Percentiles rank a stretch among this genome's conserved stretches.
Conservation (phyloP, 148 eudicot genomes). For the Silene latifolia region DNA sequence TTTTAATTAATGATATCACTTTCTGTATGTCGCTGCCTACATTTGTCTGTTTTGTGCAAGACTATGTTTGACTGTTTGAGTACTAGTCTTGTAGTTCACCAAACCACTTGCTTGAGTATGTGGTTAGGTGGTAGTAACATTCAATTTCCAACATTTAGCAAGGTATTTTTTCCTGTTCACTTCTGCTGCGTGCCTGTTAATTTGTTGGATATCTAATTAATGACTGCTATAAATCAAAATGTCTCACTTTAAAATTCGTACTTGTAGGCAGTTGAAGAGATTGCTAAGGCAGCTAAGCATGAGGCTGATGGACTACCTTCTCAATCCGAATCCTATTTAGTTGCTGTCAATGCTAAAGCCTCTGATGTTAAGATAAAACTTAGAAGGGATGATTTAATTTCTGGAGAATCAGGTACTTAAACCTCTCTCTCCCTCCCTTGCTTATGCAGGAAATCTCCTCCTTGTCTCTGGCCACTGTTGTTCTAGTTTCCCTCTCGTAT, state of each 20-base stretch:
- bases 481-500: not conserved
- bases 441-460: not conserved
- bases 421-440: not conserved
- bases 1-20: not conserved
- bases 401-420: constrained; percentile 45
- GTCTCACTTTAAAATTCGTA: constrained; percentile 9
- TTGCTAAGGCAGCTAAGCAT: constrained; percentile 71
- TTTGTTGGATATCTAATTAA: not conserved
- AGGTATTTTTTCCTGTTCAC: not conserved
- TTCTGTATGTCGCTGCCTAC: not conserved
- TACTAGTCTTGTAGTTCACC: no score
- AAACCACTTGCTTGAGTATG: not conserved
- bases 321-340: constrained; percentile 50
- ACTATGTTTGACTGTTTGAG: not conserved
- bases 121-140: not conserved
- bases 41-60: not conserved
- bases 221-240: not conserved
- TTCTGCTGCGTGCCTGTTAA: not conserved
- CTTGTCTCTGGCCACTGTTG: not conserved
- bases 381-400: constrained; percentile 18
- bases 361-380: constrained; percentile 34
- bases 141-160: not conserved
- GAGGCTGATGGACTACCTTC: constrained; percentile 59
- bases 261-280: constrained; percentile 76
- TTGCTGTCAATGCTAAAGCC: constrained; percentile 41